A percentile compares a stretch with the other conserved stretches of the same genome.
Evolutionary conservation across 345 rosid species (phyloP).

Genomic region (Citrus sp.): DNA sequence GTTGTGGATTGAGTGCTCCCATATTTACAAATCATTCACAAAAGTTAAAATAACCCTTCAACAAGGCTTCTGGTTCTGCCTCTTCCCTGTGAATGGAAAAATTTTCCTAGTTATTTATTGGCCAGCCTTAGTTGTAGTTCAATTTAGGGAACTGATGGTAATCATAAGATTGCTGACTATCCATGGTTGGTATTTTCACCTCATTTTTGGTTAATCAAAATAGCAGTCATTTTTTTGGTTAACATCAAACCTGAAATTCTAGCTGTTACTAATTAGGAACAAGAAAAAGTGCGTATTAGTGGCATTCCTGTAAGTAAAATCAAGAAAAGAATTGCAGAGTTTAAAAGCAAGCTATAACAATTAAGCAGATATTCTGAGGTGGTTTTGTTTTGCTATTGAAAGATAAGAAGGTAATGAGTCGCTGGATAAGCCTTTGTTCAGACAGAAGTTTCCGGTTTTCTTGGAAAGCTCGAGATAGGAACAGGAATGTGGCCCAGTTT

Average conservation of each 20-base stretch:
- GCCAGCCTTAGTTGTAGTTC: neutral
- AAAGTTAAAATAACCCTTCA: neutral
- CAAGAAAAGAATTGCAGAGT: neutral
- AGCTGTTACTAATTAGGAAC: neutral
- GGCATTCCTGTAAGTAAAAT: neutral
- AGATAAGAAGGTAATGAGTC: neutral
- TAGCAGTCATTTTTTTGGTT: neutral
- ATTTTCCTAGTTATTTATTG: neutral
- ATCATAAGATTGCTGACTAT: neutral
- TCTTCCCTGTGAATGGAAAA: neutral
- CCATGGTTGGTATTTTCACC: neutral
- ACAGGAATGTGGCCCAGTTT: neutral
- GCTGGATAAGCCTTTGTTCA: neutral
- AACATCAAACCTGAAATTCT: neutral
- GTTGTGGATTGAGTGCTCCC: neutral
- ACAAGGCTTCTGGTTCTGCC: neutral
- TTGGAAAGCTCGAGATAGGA: neutral
- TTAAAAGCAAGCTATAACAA: neutral
- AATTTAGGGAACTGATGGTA: neutral
- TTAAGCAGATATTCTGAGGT: neutral
- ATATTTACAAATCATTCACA: neutral
- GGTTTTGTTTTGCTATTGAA: neutral
- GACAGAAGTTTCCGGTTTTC: neutral
- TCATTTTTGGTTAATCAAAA: neutral
- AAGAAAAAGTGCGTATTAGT: neutral